phyloP scores from a whole-genome alignment of 768 basidiomycete species.

The Dioszegia aurantiaca region DNA sequence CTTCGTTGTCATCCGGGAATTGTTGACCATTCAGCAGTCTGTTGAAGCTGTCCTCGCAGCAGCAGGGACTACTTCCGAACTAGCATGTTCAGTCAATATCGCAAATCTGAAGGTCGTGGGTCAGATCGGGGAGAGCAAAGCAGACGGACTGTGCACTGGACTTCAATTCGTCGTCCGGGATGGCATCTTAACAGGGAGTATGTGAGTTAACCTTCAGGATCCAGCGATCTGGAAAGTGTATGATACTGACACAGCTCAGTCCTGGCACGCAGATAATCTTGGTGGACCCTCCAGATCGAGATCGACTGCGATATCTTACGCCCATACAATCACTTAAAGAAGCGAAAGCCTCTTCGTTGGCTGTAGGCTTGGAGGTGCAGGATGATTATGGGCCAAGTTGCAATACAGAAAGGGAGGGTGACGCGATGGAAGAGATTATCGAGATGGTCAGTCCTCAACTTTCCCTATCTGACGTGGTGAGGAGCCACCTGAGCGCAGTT shows the following conservation, averaged over 20 bases:
- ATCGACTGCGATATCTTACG: constrained; percentile 66
- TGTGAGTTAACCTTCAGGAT: not conserved
- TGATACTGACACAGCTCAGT: constrained; percentile 2
- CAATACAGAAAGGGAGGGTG: constrained; percentile 5
- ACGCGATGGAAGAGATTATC: constrained; percentile 18
- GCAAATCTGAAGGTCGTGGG: no score
- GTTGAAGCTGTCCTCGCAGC: not conserved
- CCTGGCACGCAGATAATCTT: constrained; percentile 52
- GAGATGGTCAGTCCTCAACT: constrained; percentile 19
- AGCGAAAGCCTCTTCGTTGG: constrained; percentile 35
- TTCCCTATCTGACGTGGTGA: no score
- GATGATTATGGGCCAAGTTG: constrained; percentile 16
- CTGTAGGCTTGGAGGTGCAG: constrained; percentile 28
- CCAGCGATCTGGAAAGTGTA: not conserved
- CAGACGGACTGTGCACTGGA: no score
- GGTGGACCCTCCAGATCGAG: constrained; percentile 60
- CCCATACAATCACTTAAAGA: constrained; percentile 43
- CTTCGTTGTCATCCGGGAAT: not conserved
- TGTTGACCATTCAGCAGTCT: not conserved
- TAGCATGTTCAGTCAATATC: no score
- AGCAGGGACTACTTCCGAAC: no score
- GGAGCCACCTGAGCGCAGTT: no score
- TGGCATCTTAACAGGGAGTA: not conserved
- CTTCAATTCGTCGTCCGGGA: not conserved
- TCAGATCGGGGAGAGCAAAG: no score